These are phyloP conservation scores for Globisporangium acanthophoron DNA, from an alignment of 352 stramenopile genomes.

Conservation along the genomic window DNA sequence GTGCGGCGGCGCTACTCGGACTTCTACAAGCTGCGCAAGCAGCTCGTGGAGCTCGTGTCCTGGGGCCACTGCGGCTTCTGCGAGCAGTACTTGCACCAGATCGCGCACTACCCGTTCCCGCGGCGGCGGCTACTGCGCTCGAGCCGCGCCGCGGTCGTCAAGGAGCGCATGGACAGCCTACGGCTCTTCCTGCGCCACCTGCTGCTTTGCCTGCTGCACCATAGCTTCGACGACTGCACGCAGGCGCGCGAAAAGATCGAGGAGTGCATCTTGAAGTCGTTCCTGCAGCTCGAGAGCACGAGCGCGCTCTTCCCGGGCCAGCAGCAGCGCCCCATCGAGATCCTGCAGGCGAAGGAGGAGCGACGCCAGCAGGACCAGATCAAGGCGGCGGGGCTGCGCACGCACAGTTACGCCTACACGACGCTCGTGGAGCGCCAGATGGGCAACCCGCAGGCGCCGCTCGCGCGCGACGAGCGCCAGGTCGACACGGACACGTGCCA, in stretches of 20 bases:
- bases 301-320: constrained; percentile 47
- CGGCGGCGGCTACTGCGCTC: constrained; percentile 69
- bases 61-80: constrained; percentile 73
- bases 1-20: constrained; percentile 80
- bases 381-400: constrained; percentile 49
- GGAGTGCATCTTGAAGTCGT: constrained; percentile 64
- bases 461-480: constrained; percentile 30
- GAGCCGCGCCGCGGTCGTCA: constrained; percentile 59
- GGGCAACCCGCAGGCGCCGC: constrained; percentile 21
- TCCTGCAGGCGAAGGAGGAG: constrained; percentile 66
- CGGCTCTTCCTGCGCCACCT: constrained; percentile 74
- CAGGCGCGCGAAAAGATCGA: constrained; percentile 68
- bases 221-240: constrained; percentile 59
- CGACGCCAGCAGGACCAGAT: constrained; percentile 63
- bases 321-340: constrained; percentile 44
- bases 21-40: constrained; percentile 80
- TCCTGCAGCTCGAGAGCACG: constrained; percentile 68
- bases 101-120: constrained; percentile 76
- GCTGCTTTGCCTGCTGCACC: constrained; percentile 63
- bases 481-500: constrained; percentile 71
- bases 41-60: constrained; percentile 77
- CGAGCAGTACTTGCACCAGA: constrained; percentile 54
- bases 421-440: constrained; percentile 30
- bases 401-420: constrained; percentile 40
- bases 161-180: constrained; percentile 82